Base-by-base conservation (phyloP, 805 yeast genomes). In the Cyberlindnera galapagoensis region DNA sequence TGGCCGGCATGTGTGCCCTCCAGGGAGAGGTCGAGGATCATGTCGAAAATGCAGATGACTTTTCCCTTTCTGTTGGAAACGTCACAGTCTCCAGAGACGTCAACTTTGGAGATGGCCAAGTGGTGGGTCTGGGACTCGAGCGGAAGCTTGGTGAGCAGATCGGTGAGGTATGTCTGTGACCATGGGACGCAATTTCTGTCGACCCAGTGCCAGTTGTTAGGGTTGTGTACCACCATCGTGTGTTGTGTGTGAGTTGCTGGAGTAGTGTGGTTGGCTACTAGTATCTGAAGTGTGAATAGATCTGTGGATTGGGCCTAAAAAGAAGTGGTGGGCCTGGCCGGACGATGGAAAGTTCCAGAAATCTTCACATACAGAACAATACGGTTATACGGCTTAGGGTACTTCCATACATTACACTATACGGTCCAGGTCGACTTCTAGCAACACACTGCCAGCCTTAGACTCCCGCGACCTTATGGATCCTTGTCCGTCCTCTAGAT, bases 1-100 rank as follows among this genome's bases (percentile, higher is more conserved):
- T 42, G 51, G 3, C 44, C 53, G 6, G 50, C 57, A 7, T 54
- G 60, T 18, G 51, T 44, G 10, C 71, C 65, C 22, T 54, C 48
- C 14, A 76, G 62, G 8, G 59, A 48, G 36, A 82, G 65, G 41
- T 62, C 65, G 28, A 82, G 53, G 27, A 62, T 60, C 66, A 82
- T 52, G 50, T 83, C 94, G 48, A 71, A 82, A 30, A 82, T 77
- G 50, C 90, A 81, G 47, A 75, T 71, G 17, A 79, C 84, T 56
- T 76, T 80, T 7, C 90, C 90, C 57, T 83, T 83, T 62, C 94
- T 71, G 56, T 83, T 90, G 15, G 85, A 77, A 10, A 83, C 88
- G 47, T 82, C 83, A 46, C 92, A 80, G 54, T 83, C 92, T 15
- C 94, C 94, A 6, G 63, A 56, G 4, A 79, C 59, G 3, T 62